These are phyloP conservation scores for Boletus vinaceobasis DNA, from an alignment of 768 basidiomycete genomes.

Conservation along the genomic window DNA sequence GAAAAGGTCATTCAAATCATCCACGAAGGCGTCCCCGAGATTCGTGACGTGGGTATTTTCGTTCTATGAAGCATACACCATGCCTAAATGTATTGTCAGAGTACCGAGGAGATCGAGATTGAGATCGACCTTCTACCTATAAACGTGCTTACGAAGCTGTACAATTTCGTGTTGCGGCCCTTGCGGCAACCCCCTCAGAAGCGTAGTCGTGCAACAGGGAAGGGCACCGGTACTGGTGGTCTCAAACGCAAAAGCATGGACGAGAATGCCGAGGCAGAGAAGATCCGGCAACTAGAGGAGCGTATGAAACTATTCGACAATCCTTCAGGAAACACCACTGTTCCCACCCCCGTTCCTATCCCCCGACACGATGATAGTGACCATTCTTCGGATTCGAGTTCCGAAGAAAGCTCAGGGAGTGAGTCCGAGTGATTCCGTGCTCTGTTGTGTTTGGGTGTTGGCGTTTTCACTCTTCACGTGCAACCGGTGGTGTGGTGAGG, in stretches of 20 bases:
- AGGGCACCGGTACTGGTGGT: slow-evolving; percentile 85
- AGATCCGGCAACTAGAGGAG: slow-evolving; percentile 88
- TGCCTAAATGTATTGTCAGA: slow-evolving; percentile 44
- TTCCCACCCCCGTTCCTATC: slow-evolving; percentile 36
- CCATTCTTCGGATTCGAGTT: slow-evolving; percentile 76
- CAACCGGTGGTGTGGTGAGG: slow-evolving; percentile 18
- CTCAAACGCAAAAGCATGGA: slow-evolving; percentile 95
- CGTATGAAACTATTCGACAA: slow-evolving; percentile 82
- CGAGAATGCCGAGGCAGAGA: slow-evolving; percentile 92
- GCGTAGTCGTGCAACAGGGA: slow-evolving; percentile 58
- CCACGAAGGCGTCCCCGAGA: slow-evolving; percentile 89
- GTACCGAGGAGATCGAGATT: slow-evolving; percentile 96
- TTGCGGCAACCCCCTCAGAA: slow-evolving; percentile 63
- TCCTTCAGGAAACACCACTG: slow-evolving; percentile 38
- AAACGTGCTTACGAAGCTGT: slow-evolving; percentile 84
- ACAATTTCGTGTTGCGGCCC: slow-evolving; percentile 90
- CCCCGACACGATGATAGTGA: slow-evolving; percentile 52
- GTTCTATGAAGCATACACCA: slow-evolving; percentile 8
- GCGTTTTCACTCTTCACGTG: slow-evolving; percentile 13
- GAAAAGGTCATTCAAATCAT: slow-evolving; percentile 94
- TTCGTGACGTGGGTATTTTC: slow-evolving; percentile 73
- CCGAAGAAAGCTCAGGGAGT: slow-evolving; percentile 77
- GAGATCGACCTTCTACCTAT: slow-evolving; percentile 93
- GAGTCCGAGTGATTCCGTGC: slow-evolving; percentile 64
- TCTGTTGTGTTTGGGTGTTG: slow-evolving; percentile 12